phyloP scores from a whole-genome alignment of 2,329 filamentous ascomycete genomes.

The Sporothrix brunneoviolacea region DNA sequence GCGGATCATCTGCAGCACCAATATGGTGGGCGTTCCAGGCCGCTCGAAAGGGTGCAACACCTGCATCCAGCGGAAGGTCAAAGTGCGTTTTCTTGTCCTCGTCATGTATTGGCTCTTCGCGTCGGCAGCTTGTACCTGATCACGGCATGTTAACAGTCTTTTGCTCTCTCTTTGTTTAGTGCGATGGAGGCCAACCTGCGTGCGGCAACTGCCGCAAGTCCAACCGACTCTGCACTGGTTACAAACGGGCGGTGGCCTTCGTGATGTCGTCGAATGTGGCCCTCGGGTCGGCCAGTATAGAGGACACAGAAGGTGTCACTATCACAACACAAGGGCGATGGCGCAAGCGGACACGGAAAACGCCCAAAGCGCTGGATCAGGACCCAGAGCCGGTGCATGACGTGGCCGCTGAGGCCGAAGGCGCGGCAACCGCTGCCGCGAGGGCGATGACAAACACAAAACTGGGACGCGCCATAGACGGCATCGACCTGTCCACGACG shows the following conservation, averaged over 20 bases:
- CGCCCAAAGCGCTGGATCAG: background rate
- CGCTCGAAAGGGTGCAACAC: conserved; percentile 20
- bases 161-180: conserved; percentile 14
- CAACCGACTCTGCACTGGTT: conserved; percentile 21
- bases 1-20: conserved; percentile 2
- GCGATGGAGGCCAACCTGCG: conserved; percentile 17
- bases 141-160: background rate
- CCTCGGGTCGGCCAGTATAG: background rate
- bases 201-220: conserved; percentile 24
- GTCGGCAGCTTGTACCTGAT: background rate
- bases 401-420: background rate
- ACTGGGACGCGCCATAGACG: background rate
- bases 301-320: background rate
- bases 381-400: background rate
- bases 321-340: conserved; percentile 17
- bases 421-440: background rate
- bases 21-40: conserved; percentile 21
- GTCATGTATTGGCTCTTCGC: background rate
- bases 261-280: conserved; percentile 15
- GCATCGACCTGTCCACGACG: conserved; percentile 4
- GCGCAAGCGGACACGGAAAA: conserved; percentile 8
- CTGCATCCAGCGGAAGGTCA: conserved; percentile 19
- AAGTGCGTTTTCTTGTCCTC: conserved; percentile 7
- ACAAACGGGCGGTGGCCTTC: conserved; percentile 19
- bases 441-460: background rate